These are phyloP conservation scores for Primulina tabacum DNA, from an alignment of 257 asterid species.

Conservation along the genomic window DNA sequence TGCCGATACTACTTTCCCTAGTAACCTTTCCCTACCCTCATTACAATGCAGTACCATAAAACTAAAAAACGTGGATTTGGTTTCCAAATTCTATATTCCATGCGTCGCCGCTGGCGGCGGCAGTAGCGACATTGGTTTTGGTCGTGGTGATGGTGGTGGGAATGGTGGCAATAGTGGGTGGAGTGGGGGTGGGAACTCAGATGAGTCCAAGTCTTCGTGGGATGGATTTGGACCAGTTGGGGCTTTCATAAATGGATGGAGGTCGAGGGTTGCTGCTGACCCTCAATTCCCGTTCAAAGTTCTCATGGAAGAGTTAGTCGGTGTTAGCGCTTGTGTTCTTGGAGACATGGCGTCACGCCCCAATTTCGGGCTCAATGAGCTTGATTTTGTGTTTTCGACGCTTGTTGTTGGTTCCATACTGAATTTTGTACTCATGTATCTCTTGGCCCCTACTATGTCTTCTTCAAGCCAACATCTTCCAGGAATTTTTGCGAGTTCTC, in stretches of 20 bases:
- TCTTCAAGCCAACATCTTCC: slow-evolving; percentile 51
- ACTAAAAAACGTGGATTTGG: slow-evolving; percentile 1
- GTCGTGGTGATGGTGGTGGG: slow-evolving; percentile 32
- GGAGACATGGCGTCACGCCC: slow-evolving; percentile 98
- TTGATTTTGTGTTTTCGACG: slow-evolving; percentile 85
- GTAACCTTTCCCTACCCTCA: slow-evolving; percentile 22
- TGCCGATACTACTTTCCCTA: neutral
- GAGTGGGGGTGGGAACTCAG: slow-evolving; percentile 45
- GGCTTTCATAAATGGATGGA: slow-evolving; percentile 75
- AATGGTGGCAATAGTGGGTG: slow-evolving; percentile 37
- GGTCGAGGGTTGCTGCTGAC: slow-evolving; percentile 86
- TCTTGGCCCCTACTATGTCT: slow-evolving; percentile 70
- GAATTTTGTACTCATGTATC: slow-evolving; percentile 84
- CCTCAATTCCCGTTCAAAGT: slow-evolving; percentile 91
- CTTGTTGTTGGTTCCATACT: slow-evolving; percentile 79
- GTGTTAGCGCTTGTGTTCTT: slow-evolving; percentile 70
- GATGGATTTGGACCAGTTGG: slow-evolving; percentile 73
- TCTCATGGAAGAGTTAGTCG: slow-evolving; percentile 87
- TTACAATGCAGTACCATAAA: slow-evolving; percentile 22
- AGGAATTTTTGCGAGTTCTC: slow-evolving; percentile 62
- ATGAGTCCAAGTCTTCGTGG: slow-evolving; percentile 39
- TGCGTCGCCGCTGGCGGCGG: slow-evolving; percentile 32
- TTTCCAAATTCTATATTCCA: slow-evolving; percentile 24
- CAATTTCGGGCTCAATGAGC: slow-evolving; percentile 90
- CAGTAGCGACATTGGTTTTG: slow-evolving; percentile 29